A percentile compares a stretch with the other conserved stretches of the same genome.
These are phyloP conservation scores for Mytilinidion resinicola DNA, from an alignment of 495 filamentous ascomycete genomes.

Conservation along the genomic window DNA sequence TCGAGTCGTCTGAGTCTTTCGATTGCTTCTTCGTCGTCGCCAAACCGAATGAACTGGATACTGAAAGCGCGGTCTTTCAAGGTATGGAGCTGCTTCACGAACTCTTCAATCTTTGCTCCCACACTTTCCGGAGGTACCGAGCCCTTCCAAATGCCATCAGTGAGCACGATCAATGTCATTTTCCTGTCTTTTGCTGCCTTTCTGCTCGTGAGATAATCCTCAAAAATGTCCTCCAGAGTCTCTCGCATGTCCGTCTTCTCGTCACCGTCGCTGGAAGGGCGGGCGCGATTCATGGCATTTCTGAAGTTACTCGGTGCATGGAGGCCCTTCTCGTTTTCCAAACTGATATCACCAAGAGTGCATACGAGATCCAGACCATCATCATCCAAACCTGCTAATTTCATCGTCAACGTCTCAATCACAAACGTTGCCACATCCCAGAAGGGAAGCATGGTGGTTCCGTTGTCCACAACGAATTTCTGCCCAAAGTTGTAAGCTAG, in stretches of 20 bases:
- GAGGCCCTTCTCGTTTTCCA: constrained; percentile 2
- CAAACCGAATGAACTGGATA: constrained; percentile 36
- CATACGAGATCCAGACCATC: constrained; percentile 33
- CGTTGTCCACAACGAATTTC: constrained; percentile 31
- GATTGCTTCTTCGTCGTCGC: constrained; percentile 25
- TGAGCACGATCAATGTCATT: constrained; percentile 33
- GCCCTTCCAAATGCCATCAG: constrained; percentile 33
- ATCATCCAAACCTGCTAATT: constrained; percentile 25
- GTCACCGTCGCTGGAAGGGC: not conserved
- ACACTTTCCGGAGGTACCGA: constrained; percentile 12
- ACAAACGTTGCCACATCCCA: constrained; percentile 29
- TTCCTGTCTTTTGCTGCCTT: not conserved
- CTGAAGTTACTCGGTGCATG: not conserved
- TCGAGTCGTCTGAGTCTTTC: constrained; percentile 32
- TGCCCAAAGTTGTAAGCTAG: constrained; percentile 6
- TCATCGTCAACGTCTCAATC: constrained; percentile 28
- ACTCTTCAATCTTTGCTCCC: constrained; percentile 3
- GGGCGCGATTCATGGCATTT: not conserved
- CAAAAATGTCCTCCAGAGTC: constrained; percentile 3
- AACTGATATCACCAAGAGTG: constrained; percentile 7
- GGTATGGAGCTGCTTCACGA: constrained; percentile 4
- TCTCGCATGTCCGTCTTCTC: constrained; percentile 8
- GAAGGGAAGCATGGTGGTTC: constrained; percentile 14
- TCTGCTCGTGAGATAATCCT: constrained; percentile 1
- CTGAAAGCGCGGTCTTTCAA: constrained; percentile 26